A percentile compares a stretch with the other conserved stretches of the same genome.
Conservation (phyloP, 2,329 filamentous ascomycete species). For the Neospermospora avenae region DNA sequence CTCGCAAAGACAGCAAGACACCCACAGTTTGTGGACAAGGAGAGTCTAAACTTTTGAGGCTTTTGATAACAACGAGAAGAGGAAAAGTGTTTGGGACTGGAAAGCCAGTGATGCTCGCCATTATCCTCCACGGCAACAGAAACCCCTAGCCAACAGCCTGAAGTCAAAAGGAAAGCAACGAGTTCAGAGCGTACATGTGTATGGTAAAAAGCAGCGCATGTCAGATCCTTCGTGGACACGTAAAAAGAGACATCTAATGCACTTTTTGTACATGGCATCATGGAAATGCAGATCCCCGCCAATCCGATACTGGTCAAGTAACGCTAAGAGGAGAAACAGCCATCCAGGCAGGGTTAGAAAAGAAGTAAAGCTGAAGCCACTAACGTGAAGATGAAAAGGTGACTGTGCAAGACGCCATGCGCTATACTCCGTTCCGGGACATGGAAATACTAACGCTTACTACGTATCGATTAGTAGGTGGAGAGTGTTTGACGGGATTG, state of each 20-base stretch:
- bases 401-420: constrained; percentile 34
- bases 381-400: constrained; percentile 31
- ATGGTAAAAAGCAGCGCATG: constrained; percentile 24
- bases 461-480: constrained; percentile 20
- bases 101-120: constrained; percentile 14
- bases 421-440: constrained; percentile 36
- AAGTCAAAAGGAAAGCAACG: constrained; percentile 20
- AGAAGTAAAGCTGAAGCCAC: constrained; percentile 34
- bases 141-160: constrained; percentile 14
- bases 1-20: constrained; percentile 27
- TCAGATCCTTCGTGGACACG: constrained; percentile 36
- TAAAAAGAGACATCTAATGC: constrained; percentile 38
- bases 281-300: constrained; percentile 37
- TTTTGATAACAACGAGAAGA: constrained; percentile 24
- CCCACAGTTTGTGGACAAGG: constrained; percentile 20
- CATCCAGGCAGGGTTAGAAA: constrained; percentile 37
- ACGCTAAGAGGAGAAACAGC: constrained; percentile 38
- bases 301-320: constrained; percentile 38
- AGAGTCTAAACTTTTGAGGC: constrained; percentile 32
- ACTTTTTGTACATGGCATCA: constrained; percentile 39
- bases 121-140: constrained; percentile 14
- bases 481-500: background rate
- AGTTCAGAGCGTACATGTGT: constrained; percentile 29
- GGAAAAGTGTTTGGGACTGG: constrained; percentile 17
- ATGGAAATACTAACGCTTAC: constrained; percentile 36